Base-by-base conservation (phyloP, 441 rosid species). In the Eutrema salsugineum region DNA sequence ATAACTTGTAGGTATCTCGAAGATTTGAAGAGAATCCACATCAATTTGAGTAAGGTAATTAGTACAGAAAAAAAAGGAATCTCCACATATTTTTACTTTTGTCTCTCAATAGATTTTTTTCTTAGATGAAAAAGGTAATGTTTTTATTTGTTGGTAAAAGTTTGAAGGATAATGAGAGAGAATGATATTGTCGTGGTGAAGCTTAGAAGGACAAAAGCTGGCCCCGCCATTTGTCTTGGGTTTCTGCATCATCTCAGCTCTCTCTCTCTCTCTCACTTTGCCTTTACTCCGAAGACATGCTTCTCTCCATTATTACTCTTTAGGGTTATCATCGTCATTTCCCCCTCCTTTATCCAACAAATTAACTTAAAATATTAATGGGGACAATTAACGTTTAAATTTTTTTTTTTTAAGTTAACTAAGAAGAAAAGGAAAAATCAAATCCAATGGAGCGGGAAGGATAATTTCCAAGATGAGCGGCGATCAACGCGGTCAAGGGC, bases 281-380 rank as follows among this genome's bases (percentile, higher is more conserved):
- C 55, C 88, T 84, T 84, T 81, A 80, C 88, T 89, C 78, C 55
- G 49, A 80, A 85, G 87, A 78, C 84, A 86, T 80, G 82, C 75
- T 63, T 60, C 73, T 63, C 59, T 70, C 82, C 71, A 67, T 73
- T 60, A 68, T 58, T 70, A 50, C 61, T 74, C 38, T 42, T 61
- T 10, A 20, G 19, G 73, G 77, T 59, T 43, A 53, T 2, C 32
- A 1, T 57, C 15, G 68, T 70, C 48, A 35, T 70, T 62, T 36
- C 12, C 1, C 0, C 0, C 27, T 3, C 32, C 12, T 17, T 43
- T 16, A 67, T 61, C 61, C 1, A 51, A 12, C 1, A 51, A 12
- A 27, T 19, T 43, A 10, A 20, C 48, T 38, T 19, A 19, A 2
- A 20, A 17, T 38, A 8, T 49, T 39, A 6, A 20, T 60, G 30